These are phyloP conservation scores for Microstegium vimineum DNA, from an alignment of 176 grass and related monocot species.

Conservation along the genomic window DNA sequence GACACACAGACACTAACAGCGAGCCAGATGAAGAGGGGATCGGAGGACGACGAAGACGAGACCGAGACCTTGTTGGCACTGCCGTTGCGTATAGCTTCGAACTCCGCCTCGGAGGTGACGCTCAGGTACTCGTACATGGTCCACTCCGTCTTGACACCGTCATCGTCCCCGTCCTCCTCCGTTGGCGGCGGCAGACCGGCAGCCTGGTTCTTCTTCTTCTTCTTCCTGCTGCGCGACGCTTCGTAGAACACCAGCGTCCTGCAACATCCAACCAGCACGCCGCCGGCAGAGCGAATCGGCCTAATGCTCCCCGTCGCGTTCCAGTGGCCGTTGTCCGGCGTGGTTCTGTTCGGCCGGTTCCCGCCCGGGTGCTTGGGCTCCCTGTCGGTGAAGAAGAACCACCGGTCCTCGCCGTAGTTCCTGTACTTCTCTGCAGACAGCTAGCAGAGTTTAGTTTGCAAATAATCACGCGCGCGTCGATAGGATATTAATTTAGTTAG, in stretches of 20 bases:
- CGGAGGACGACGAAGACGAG: not conserved
- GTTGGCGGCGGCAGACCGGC: not conserved
- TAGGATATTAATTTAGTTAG: no score
- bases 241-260: slow-evolving; percentile 30
- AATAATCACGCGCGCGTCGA: not conserved
- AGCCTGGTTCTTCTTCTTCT: not conserved
- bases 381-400: slow-evolving; percentile 29
- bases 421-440: not conserved
- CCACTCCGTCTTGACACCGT: slow-evolving; percentile 1
- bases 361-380: not conserved
- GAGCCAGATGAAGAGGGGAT: not conserved
- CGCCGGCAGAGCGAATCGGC: not conserved
- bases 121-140: slow-evolving; percentile 39
- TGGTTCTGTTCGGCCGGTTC: slow-evolving; percentile 20
- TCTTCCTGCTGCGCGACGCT: not conserved
- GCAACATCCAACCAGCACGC: not conserved
- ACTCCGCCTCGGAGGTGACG: not conserved
- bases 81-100: not conserved
- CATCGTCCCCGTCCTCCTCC: not conserved
- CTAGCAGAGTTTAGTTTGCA: no score
- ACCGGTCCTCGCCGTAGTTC: not conserved
- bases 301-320: slow-evolving; percentile 25
- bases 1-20: no score
- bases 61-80: not conserved
- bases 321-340: not conserved